Evolutionary conservation across 805 yeast species (phyloP).

Genomic region (Groenewaldozyma tartarivorans): DNA sequence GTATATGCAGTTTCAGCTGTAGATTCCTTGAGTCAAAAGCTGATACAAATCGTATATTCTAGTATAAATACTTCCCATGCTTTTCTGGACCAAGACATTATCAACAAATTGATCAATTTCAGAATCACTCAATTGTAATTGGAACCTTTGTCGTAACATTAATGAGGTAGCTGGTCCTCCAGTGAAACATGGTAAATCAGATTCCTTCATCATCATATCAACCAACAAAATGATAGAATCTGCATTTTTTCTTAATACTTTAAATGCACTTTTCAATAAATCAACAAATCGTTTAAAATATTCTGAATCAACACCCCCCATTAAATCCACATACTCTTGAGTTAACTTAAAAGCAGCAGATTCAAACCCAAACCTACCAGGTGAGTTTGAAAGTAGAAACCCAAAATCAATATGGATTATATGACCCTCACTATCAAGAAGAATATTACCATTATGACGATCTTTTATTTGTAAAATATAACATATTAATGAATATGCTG

Average conservation of each 20-base stretch:
- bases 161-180: conserved; percentile 78
- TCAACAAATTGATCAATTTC: conserved; percentile 78
- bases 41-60: conserved; percentile 93
- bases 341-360: conserved; percentile 96
- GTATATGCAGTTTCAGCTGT: no score
- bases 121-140: conserved; percentile 58
- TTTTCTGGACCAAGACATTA: conserved; percentile 61
- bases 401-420: conserved; percentile 90
- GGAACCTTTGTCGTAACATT: conserved; percentile 67
- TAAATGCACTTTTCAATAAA: conserved; percentile 65
- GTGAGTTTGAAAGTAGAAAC: conserved; percentile 82
- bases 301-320: conserved; percentile 69
- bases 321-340: conserved; percentile 73
- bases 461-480: conserved; percentile 90
- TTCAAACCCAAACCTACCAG: conserved; percentile 95
- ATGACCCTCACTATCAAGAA: conserved; percentile 94
- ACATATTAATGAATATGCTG: conserved; percentile 88
- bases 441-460: conserved; percentile 95
- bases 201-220: conserved; percentile 89
- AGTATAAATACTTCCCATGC: conserved; percentile 82
- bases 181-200: conserved; percentile 82
- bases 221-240: conserved; percentile 74
- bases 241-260: conserved; percentile 59
- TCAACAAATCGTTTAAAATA: conserved; percentile 51
- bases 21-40: conserved; percentile 89